Evolutionary conservation across 2,329 filamentous ascomycete genomes (phyloP).

Genomic region (Exophiala sp.): DNA sequence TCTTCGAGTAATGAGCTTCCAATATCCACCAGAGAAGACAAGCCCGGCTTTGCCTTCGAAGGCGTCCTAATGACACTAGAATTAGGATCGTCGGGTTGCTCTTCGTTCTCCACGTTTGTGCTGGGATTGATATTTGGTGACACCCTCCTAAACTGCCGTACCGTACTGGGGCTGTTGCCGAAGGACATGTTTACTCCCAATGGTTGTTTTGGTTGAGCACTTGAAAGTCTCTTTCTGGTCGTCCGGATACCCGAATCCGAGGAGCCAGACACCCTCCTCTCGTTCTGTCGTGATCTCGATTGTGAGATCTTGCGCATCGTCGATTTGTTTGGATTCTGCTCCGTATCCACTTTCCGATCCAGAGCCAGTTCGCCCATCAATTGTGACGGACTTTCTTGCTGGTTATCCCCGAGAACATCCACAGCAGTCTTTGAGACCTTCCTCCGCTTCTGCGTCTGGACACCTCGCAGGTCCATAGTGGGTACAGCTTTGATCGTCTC

Average conservation of each 20-base stretch:
- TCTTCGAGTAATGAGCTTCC: conserved; percentile 11
- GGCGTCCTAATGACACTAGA: conserved; percentile 23
- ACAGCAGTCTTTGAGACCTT: conserved; percentile 45
- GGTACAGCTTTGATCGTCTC: conserved; percentile 79
- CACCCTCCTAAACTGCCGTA: conserved; percentile 85
- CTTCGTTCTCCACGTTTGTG: conserved; percentile 14
- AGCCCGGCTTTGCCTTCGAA: conserved; percentile 16
- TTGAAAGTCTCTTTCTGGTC: conserved; percentile 41
- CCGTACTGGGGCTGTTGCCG: conserved; percentile 87
- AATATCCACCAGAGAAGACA: conserved; percentile 9
- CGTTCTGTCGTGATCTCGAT: conserved; percentile 3
- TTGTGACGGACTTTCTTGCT: conserved; percentile 34
- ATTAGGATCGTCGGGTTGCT: conserved; percentile 10
- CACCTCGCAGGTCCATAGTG: conserved; percentile 55
- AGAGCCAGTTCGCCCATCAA: conserved; percentile 40
- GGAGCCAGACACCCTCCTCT: conserved; percentile 8
- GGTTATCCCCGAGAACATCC: conserved; percentile 33
- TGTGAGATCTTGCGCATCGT: conserved; percentile 22
- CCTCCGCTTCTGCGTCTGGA: conserved; percentile 43
- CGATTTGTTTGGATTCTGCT: conserved; percentile 25
- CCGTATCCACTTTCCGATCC: conserved; percentile 23
- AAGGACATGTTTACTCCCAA: conserved; percentile 88
- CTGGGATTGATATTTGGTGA: conserved; percentile 58
- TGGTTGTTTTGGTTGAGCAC: conserved; percentile 64
- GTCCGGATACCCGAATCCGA: conserved; percentile 42